These are phyloP conservation scores for Solanum piurae DNA, from an alignment of 257 asterid genomes.

Conservation along the genomic window DNA sequence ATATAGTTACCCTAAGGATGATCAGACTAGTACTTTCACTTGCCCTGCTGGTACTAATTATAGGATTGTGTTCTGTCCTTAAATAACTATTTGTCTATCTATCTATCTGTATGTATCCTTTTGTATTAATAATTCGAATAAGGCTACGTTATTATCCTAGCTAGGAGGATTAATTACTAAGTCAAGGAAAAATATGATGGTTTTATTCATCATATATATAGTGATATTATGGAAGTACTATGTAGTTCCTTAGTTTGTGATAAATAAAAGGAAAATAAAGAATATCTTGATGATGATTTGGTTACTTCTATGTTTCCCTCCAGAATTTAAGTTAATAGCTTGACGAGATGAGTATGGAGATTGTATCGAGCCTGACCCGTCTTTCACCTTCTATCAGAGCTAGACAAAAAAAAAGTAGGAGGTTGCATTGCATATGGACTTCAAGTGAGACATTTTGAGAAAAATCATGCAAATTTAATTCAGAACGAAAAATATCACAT, in stretches of 20 bases:
- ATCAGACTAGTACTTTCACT: conserved; percentile 30
- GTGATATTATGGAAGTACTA: not conserved
- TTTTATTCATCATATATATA: not conserved
- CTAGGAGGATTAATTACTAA: not conserved
- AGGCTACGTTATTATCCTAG: not conserved
- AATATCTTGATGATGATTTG: not conserved
- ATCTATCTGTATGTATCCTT: not conserved
- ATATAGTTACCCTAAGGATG: conserved; percentile 48
- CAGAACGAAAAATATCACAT: not conserved
- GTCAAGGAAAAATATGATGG: not conserved
- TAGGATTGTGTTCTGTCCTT: conserved; percentile 44
- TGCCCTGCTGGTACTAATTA: conserved; percentile 43
- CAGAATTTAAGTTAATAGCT: not conserved
- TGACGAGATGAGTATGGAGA: not conserved
- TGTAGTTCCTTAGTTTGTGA: not conserved
- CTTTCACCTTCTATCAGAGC: not conserved
- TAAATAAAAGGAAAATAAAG: not conserved
- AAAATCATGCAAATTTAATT: not conserved
- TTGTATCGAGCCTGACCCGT: accelerated
- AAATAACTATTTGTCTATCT: too few species aligned
- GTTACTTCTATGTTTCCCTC: not conserved
- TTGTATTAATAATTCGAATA: not conserved
- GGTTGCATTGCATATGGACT: not conserved
- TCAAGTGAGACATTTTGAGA: not conserved
- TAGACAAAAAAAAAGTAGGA: not conserved